Base-by-base conservation (phyloP, 177 flowering plant species). In the Tripterygium wilfordii region DNA sequence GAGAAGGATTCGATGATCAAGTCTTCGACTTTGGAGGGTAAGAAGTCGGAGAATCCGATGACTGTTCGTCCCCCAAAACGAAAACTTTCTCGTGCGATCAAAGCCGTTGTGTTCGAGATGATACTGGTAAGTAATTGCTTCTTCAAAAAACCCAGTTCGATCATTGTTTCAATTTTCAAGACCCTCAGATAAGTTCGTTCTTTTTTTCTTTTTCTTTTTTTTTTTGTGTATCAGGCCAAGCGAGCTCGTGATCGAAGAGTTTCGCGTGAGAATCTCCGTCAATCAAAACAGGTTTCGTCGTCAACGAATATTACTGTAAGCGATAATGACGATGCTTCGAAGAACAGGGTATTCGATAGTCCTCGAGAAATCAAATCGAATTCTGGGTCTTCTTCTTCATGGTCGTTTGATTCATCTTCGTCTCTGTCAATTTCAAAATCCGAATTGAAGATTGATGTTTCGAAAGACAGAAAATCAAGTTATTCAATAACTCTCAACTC, bases 71-170 rank as follows among this genome's bases (percentile, higher is more conserved):
- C 42, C 10, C 20, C 49, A 14, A 56, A 33, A 24, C 42, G 36
- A 36, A 42, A 13, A 3, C n/a, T 61, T 2, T 66, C 62, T 19
- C 54, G 35, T 27, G 26, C 45, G 18, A n/a, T 66, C 16, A 61
- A 48, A 19, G 66, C 53, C 4, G 53, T 57, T 17, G n/a, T 55
- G 25, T 50, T 59, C 16, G 46, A 48, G 39, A 44, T 40, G 4
- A 30, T 51, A 23, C 8, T 44, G 60, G 68, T 64, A n/a, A n/a
- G n/a, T n/a, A n/a, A n/a, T n/a, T n/a, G n/a, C n/a, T n/a, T n/a
- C n/a, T n/a, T n/a, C n/a, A n/a, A n/a, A n/a, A n/a, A n/a, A n/a
- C n/a, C n/a, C n/a, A n/a, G n/a, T n/a, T n/a, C n/a, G n/a, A n/a
- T n/a, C n/a, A n/a, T n/a, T n/a, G n/a, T n/a, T n/a, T n/a, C n/a